Evolutionary conservation across 2,329 filamentous ascomycete species (phyloP), one percentile per base, ranked within the genome.

Genomic region (Ceratocystis cacaofunesta): DNA sequence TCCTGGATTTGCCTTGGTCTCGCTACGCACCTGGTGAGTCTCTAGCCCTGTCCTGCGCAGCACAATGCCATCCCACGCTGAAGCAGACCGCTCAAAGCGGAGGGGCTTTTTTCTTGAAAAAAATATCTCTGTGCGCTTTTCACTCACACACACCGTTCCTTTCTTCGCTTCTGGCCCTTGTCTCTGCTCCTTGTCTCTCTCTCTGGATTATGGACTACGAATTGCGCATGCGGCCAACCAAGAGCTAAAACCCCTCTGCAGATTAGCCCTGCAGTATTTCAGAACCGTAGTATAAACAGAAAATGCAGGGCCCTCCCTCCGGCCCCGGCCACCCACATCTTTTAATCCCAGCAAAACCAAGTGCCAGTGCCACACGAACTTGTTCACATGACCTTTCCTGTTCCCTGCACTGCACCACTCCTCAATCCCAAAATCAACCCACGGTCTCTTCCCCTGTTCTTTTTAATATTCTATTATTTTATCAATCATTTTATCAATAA

Each of bases 171-270:
- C 46, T 12, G 5, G 15, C 46, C n/a, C 46, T 50, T n/a, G 17
- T 50, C 19, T 36, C 32, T 10, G 32, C 30, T 30, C 17, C 46
- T 50, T n/a, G n/a, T 50, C 22, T 41, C 36, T 36, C 36, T 41
- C 36, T 41, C 36, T 41, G 8, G 36, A 12, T 41, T 10, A 41
- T 4, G 10, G 36, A 41, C 36, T 41, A 41, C 36, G 8, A 12
- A 41, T 41, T 12, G 36, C 36, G 19, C 48, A 68, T 67, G 67
- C 68, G 68, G 66, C 65, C 68, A 65, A 62, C 63, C 65, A 6
- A 30, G 25, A 25, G 19, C 48, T 25, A 58, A 50, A 58, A 36
- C 58, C 65, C 63, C 60, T 67, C 36, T 41, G 36, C 36, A 41
- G 10, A 41, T 41, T 41, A 12, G 36, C 36, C 36, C 36, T 41